Percentiles rank a stretch among this genome's conserved stretches.
These are phyloP conservation scores for Austroboletus festivus DNA, from an alignment of 768 basidiomycete species.

Conservation along the genomic window DNA sequence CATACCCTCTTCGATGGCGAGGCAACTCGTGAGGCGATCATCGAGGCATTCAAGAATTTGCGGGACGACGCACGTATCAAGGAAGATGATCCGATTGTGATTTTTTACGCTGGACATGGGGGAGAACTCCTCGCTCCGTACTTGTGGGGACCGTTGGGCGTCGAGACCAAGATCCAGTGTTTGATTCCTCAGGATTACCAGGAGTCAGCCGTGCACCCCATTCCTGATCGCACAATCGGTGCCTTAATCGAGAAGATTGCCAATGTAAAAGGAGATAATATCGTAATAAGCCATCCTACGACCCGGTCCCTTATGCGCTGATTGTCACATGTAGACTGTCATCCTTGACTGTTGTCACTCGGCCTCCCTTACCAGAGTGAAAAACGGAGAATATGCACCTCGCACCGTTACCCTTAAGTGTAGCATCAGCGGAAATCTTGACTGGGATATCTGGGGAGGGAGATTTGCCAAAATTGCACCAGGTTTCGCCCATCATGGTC, in stretches of 20 bases:
- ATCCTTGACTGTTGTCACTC: conserved; percentile 49
- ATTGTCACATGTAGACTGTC: conserved; percentile 33
- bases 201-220: conserved; percentile 21
- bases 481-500: conserved; percentile 26
- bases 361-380: conserved; percentile 33
- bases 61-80: neutral
- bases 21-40: neutral
- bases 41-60: neutral
- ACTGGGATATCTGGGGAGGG: conserved; percentile 20
- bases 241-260: conserved; percentile 37
- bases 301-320: neutral
- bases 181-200: conserved; percentile 35
- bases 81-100: neutral
- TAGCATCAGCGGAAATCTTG: conserved; percentile 17
- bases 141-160: neutral
- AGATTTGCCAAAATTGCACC: conserved; percentile 11
- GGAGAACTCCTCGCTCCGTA: neutral
- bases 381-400: conserved; percentile 1
- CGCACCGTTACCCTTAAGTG: conserved; percentile 6
- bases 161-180: conserved; percentile 16
- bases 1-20: neutral
- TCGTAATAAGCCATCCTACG: conserved; percentile 29
- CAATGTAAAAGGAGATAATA: conserved; percentile 40
- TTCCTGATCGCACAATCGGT: conserved; percentile 44
- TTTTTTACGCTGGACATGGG: neutral